Evolutionary conservation across 768 basidiomycete genomes (phyloP), one percentile per base, ranked within the genome.

Genomic region (Russula foetens): DNA sequence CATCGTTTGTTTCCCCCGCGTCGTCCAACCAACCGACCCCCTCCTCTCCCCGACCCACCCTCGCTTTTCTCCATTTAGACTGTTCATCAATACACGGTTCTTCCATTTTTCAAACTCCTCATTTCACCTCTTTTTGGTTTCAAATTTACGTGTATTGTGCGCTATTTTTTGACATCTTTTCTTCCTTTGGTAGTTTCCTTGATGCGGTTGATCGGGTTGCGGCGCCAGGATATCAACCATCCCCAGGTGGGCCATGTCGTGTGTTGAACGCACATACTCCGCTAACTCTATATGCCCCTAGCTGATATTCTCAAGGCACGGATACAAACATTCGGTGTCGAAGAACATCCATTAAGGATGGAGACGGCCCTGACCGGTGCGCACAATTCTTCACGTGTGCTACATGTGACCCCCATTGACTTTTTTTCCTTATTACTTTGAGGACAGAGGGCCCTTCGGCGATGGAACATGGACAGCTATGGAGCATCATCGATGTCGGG

Each of bases 401-500:
- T 2, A 7, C 7, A 9, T 43, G 26, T 12, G 9, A 46, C 23
- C 43, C 23, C 56, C 24, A n/a, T 44, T 43, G 7, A 39, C 47
- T 11, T 3, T 33, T 28, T 31, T 54, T 50, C n/a, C n/a, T n/a
- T 35, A 35, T 35, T 12, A 35, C 35, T 28, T 53, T 52, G 12
- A 14, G 7, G 21, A 52, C 4, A 52, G 50, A 29, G 45, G 60
- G 33, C 24, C 1, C n/a, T 53, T 7, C 41, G 57, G 64, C 56
- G 21, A 60, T 67, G 19, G 69, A 72, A 28, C 26, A 61, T 14
- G 74, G 77, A 0, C 77, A 75, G 51, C 69, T 79, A 21, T 87
- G 85, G 84, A 75, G 79, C 7, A 80, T 87, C 43, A 86, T 85
- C 67, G 86, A 88, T 62, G 81, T 87, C 19, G 84, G 84, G 24